These are phyloP conservation scores for Jasminum sambac DNA, from an alignment of 257 asterid species.

Conservation along the genomic window DNA sequence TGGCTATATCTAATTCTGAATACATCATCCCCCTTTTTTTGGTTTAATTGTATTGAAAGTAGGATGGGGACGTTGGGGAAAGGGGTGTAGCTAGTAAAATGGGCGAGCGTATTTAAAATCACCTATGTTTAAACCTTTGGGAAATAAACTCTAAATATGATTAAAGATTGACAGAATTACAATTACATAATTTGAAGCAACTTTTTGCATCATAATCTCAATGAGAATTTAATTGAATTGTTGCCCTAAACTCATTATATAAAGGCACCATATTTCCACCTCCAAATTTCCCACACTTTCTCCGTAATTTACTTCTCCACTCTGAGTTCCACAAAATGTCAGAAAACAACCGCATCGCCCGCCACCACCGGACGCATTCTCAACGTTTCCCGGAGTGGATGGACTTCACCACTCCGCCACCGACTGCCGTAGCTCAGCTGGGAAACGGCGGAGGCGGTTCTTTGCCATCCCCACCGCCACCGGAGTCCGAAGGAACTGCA, in stretches of 20 bases:
- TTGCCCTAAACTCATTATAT: constrained; percentile 35
- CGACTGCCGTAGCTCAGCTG: constrained; percentile 32
- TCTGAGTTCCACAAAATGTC: constrained; percentile 42
- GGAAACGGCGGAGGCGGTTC: constrained; percentile 26
- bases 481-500: constrained; percentile 47
- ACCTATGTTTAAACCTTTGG: background rate
- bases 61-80: too few species aligned
- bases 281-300: constrained; percentile 25
- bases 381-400: constrained; percentile 32
- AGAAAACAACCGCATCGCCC: constrained; percentile 35
- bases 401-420: constrained; percentile 12
- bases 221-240: constrained; percentile 43
- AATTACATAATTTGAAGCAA: constrained; percentile 7
- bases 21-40: too few species aligned
- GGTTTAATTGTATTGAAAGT: too few species aligned
- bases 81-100: too few species aligned
- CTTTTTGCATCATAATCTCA: constrained; percentile 41
- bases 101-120: too few species aligned
- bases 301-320: constrained; percentile 9
- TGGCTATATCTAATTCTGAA: too few species aligned
- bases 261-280: constrained; percentile 25
- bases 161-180: background rate
- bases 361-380: constrained; percentile 82
- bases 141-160: background rate
- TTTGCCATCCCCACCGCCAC: constrained; percentile 51